Conservation (phyloP, 192 early-diverging fungal species). For the Entomortierella lignicola region DNA sequence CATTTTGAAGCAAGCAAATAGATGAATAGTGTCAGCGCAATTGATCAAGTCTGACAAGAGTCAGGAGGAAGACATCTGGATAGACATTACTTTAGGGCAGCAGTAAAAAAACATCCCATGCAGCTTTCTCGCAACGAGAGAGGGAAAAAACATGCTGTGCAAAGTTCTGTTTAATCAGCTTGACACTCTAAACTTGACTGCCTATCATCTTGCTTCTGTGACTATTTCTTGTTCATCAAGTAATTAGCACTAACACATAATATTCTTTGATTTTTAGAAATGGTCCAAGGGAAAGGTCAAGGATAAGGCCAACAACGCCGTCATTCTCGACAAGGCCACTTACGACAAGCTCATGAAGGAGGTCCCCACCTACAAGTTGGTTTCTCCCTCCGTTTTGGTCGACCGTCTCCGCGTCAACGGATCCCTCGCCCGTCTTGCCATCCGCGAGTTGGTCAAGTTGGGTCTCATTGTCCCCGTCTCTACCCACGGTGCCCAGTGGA, state of each 20-base stretch:
- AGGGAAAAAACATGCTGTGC: too few species aligned
- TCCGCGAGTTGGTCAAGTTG: slow-evolving; percentile 92
- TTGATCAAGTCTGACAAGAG: neutral
- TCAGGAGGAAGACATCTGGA: neutral
- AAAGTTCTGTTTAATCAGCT: too few species aligned
- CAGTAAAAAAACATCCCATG: too few species aligned
- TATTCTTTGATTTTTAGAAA: too few species aligned
- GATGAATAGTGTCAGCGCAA: neutral
- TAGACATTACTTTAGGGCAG: too few species aligned
- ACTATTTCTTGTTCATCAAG: too few species aligned
- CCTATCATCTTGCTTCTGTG: too few species aligned
- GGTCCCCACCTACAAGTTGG: slow-evolving; percentile 99
- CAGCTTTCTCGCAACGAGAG: too few species aligned
- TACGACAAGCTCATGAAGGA: slow-evolving; percentile 99
- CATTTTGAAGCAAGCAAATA: neutral
- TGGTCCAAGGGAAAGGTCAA: slow-evolving; percentile 99
- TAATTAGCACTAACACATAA: too few species aligned
- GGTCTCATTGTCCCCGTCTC: slow-evolving; percentile 94
- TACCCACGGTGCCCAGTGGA: slow-evolving; percentile 91
- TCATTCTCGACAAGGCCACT: slow-evolving; percentile 96
- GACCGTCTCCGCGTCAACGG: slow-evolving; percentile 99
- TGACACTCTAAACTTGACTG: too few species aligned
- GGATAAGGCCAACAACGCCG: slow-evolving; percentile 99
- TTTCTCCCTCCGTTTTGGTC: slow-evolving; percentile 97
- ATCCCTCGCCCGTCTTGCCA: slow-evolving; percentile 94